Evolutionary conservation across 2,329 filamentous ascomycete species (phyloP).

Genomic region (Dactylellina leptospora): DNA sequence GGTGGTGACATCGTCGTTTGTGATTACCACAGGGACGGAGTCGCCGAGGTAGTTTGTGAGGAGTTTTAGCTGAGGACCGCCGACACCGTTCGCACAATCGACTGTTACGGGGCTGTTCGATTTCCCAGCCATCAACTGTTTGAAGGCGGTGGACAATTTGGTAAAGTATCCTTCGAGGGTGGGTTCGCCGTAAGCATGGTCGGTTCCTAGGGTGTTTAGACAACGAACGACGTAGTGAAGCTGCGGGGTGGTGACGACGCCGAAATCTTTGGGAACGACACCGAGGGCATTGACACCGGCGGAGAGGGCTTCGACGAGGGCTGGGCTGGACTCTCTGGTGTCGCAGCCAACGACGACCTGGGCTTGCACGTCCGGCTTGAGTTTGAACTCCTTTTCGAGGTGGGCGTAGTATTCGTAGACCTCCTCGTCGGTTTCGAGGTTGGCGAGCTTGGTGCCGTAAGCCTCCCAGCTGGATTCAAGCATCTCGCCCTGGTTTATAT

Average conservation of each 20-base stretch:
- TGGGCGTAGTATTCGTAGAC: constrained; percentile 79
- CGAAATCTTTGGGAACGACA: constrained; percentile 81
- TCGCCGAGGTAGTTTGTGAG: constrained; percentile 81
- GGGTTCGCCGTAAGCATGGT: constrained; percentile 84
- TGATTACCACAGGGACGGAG: constrained; percentile 80
- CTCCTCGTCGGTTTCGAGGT: constrained; percentile 77
- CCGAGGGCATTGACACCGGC: constrained; percentile 80
- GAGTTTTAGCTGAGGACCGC: constrained; percentile 86
- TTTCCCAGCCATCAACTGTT: constrained; percentile 79
- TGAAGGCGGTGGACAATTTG: constrained; percentile 86
- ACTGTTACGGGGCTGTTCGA: constrained; percentile 76
- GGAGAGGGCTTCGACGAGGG: constrained; percentile 78
- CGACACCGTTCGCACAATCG: constrained; percentile 96
- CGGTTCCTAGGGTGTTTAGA: constrained; percentile 88
- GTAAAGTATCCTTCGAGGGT: constrained; percentile 94
- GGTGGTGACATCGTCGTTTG: constrained; percentile 92
- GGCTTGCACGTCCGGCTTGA: constrained; percentile 72
- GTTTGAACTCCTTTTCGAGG: constrained; percentile 77
- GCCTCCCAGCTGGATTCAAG: constrained; percentile 90
- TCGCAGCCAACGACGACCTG: constrained; percentile 91
- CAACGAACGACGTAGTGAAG: constrained; percentile 95
- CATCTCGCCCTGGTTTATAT: constrained; percentile 78
- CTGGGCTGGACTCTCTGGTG: constrained; percentile 89
- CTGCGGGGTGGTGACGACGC: constrained; percentile 94
- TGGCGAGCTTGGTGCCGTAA: constrained; percentile 87